Evolutionary conservation across 495 filamentous ascomycete genomes (phyloP), one percentile per base, ranked within the genome.

Genomic region (Tuber aestivum): DNA sequence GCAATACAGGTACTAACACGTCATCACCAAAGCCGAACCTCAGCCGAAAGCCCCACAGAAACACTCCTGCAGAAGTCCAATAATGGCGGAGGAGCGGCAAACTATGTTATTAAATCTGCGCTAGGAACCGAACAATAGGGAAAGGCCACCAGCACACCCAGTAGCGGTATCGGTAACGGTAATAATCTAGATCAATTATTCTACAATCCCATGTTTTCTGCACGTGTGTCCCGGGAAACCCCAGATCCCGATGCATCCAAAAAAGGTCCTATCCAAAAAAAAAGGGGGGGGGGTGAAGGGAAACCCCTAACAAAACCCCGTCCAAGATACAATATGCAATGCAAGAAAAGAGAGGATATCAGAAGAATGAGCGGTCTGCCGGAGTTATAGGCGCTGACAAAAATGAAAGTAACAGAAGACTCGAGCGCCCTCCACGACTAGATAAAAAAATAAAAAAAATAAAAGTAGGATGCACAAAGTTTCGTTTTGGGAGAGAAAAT

Each of bases 401-500:
- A 32, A 65, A 35, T 35, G 14, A 35, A 32, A 65, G 4, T 35
- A 35, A 65, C 1, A 65, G 4, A 20, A 65, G 56, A 65, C 56
- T 65, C n/a, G 56, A 35, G 27, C 56, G 56, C 56, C 27, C 56
- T 35, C 56, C 56, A 65, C 56, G 27, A 18, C 27, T 65, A 14
- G 56, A 20, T n/a, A n/a, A n/a, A n/a, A n/a, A n/a, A 5, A 35
- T 35, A 65, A 35, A 6, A 35, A 65, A 65, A 35, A 6, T 18
- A 65, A 65, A 65, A 65, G 16, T 65, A 32, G 56, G 27, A 32
- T 12, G 56, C 27, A 65, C 27, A 35, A 16, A 65, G 14, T 32
- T 32, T 65, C 14, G 12, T 65, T 65, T 65, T 65, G 45, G 21
- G 44, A 44, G 42, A 48, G 27, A 73, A 38, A 23, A 56, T 77